These are phyloP conservation scores for Copromyces sp. DNA, from an alignment of 495 filamentous ascomycete species.

Conservation along the genomic window DNA sequence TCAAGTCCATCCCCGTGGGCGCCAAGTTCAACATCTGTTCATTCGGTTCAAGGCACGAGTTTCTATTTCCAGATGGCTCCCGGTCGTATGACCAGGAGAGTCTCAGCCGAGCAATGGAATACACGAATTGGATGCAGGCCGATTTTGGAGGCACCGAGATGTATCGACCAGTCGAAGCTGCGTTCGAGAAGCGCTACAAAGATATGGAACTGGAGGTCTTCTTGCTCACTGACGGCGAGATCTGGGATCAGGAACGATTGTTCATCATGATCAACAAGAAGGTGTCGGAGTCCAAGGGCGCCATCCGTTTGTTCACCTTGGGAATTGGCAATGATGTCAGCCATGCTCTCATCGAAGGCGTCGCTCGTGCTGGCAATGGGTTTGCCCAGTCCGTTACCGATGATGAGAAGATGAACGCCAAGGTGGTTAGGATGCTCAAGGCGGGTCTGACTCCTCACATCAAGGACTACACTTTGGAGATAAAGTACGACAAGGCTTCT, in stretches of 20 bases:
- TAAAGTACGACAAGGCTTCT: slow-evolving; percentile 41
- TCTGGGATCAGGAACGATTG: slow-evolving; percentile 46
- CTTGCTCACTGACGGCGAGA: slow-evolving; percentile 62
- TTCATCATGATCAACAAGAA: slow-evolving; percentile 46
- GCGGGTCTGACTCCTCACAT: slow-evolving; percentile 53
- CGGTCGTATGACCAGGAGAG: slow-evolving; percentile 41
- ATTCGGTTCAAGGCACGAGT: slow-evolving; percentile 44
- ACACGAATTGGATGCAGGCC: slow-evolving; percentile 39
- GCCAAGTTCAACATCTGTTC: slow-evolving; percentile 68
- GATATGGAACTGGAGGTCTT: slow-evolving; percentile 54
- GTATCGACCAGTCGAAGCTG: slow-evolving; percentile 39
- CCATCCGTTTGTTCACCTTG: slow-evolving; percentile 53
- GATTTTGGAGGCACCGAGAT: slow-evolving; percentile 65
- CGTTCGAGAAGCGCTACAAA: slow-evolving; percentile 39
- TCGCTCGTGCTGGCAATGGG: slow-evolving; percentile 56
- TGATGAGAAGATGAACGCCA: slow-evolving; percentile 49
- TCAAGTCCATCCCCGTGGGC: slow-evolving; percentile 58
- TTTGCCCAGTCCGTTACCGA: slow-evolving; percentile 51
- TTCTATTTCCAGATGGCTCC: slow-evolving; percentile 49
- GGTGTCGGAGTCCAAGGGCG: slow-evolving; percentile 34
- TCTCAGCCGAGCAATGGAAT: slow-evolving; percentile 39
- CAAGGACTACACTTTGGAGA: slow-evolving; percentile 47
- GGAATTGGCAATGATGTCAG: slow-evolving; percentile 54
- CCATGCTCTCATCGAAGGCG: slow-evolving; percentile 55
- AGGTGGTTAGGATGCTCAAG: slow-evolving; percentile 63